Evolutionary conservation across 768 basidiomycete genomes (phyloP), one percentile per base, ranked within the genome.

Genomic region (Saitozyma podzolica): DNA sequence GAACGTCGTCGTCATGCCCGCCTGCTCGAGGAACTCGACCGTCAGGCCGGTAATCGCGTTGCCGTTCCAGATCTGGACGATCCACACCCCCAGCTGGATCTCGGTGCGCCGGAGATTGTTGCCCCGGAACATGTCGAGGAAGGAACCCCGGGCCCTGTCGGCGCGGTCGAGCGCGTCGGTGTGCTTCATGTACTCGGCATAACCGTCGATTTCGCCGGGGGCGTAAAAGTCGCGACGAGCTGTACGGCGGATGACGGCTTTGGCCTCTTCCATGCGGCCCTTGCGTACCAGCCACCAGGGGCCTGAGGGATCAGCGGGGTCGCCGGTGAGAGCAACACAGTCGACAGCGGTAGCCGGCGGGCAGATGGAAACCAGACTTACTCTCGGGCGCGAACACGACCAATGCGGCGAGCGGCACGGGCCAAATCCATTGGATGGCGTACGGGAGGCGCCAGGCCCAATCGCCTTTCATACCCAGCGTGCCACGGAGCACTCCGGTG

Each of bases 91-190:
- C 40, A 56, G 58, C 64, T 62, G 56, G 51, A 66, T 60, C 40
- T 60, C 80, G 17, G 78, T 79, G 6, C 80, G 54, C 9, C 80
- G 63, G 0, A 61, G 63, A 57, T 82, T 77, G 52, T 69, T 67
- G 1, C 78, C 77, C 29, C 63, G 63, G 76, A 80, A 81, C 69
- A 78, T 78, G 59, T 82, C 79, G 10, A 73, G 9, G 64, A 78
- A 81, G 17, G 61, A 59, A 0, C 77, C 69, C 0, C 79, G 78
- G 1, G 65, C 68, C 0, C 67, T 59, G 40, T 66, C 63, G 47
- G 63, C 43, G 54, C 65, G 69, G 66, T 82, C 81, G 20, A 80
- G 39, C 60, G 73, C 74, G 62, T 70, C 78, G 40, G 81, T 80
- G 67, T 80, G 78, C 6, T 68, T 51, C 72, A 79, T 79, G 70